A percentile compares a stretch with the other conserved stretches of the same genome.
phyloP scores from a whole-genome alignment of 176 grass and related monocot genomes.

The Oropetium thomaeum region DNA sequence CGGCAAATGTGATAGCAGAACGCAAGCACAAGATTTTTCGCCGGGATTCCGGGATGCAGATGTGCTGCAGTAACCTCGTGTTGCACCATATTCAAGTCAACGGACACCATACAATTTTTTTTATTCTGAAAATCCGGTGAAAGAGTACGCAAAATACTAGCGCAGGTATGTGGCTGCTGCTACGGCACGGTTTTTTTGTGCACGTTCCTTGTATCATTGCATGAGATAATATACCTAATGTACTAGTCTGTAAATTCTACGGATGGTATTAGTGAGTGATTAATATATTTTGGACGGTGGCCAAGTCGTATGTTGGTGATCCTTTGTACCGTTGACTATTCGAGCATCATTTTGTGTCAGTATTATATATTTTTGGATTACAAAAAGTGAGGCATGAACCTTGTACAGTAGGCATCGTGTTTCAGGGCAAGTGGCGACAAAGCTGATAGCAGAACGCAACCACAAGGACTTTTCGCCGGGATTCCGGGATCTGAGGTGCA shows the following conservation, averaged over 20 bases:
- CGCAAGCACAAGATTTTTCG: neutral
- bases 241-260: constrained; percentile 18
- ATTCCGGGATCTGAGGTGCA: neutral
- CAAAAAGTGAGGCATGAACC: neutral
- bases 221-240: neutral
- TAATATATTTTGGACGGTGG: neutral
- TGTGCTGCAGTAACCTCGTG: neutral
- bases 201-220: too few species aligned
- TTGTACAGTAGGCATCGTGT: neutral
- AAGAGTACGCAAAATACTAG: neutral
- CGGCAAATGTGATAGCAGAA: neutral
- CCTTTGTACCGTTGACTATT: neutral
- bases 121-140: too few species aligned
- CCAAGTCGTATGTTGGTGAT: neutral
- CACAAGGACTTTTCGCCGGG: neutral
- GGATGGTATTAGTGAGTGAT: neutral
- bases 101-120: neutral
- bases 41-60: neutral
- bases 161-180: neutral
- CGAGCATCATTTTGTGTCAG: neutral
- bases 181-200: neutral
- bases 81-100: neutral
- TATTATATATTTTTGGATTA: too few species aligned
- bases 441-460: neutral
- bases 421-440: neutral